Evolutionary conservation across 2,329 filamentous ascomycete genomes (phyloP).

Genomic region (Aspergillus piperis): DNA sequence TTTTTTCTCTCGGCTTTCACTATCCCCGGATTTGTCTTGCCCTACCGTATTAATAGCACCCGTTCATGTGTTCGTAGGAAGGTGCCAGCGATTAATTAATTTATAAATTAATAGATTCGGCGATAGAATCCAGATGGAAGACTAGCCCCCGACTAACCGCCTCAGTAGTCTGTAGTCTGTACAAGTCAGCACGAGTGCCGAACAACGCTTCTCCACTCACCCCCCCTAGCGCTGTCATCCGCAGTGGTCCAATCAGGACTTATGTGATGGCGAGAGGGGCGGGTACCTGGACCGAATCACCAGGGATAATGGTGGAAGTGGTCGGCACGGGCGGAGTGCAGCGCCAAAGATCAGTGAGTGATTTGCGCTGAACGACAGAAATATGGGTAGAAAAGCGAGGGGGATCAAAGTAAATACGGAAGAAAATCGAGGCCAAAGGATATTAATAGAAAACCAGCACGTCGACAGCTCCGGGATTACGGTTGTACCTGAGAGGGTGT

Average conservation of each 20-base stretch:
- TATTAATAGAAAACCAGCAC: conserved; percentile 1
- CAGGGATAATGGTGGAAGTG: conserved; percentile 3
- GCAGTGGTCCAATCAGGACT: conserved; percentile 6
- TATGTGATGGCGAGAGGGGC: conserved; percentile 8
- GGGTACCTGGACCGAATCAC: conserved; percentile 24
- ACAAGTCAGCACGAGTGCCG: conserved; percentile 15
- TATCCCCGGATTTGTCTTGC: not conserved
- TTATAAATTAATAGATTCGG: conserved; percentile 5
- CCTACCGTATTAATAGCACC: conserved; percentile 1
- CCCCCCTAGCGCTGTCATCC: conserved; percentile 21
- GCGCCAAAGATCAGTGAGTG: not conserved
- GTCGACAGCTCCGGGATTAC: not conserved
- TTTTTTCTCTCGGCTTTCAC: not conserved
- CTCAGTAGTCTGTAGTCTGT: conserved; percentile 2
- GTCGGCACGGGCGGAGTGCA: conserved; percentile 16
- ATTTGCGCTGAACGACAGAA: not conserved
- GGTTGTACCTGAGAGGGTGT: not conserved
- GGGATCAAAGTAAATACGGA: not conserved
- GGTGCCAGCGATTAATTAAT: conserved; percentile 1
- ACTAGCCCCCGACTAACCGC: not conserved
- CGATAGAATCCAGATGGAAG: conserved; percentile 2
- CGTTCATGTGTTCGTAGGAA: not conserved
- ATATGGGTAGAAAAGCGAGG: not conserved
- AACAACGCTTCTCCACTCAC: conserved; percentile 15
- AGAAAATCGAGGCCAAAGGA: not conserved